phyloP scores from a whole-genome alignment of 1,139 yeast genomes.

The Diutina siamensis region DNA sequence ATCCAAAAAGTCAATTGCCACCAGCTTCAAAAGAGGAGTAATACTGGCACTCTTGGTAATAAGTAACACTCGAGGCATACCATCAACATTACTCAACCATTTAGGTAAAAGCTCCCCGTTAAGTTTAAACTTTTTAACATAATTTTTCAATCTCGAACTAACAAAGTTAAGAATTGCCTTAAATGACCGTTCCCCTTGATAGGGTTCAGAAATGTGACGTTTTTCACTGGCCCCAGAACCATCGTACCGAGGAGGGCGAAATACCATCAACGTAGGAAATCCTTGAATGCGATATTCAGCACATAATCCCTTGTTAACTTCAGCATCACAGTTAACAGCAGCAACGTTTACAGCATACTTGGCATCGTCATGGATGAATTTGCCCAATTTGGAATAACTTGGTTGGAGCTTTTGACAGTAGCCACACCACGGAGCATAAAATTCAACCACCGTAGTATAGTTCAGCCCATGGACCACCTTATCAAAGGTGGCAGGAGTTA shows the following conservation, averaged over 20 bases:
- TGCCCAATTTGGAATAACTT: slow-evolving; percentile 53
- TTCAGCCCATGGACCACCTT: slow-evolving; percentile 55
- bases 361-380: slow-evolving; percentile 31
- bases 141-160: slow-evolving; percentile 57
- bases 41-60: slow-evolving; percentile 36
- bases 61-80: slow-evolving; percentile 24
- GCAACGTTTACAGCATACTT: slow-evolving; percentile 61
- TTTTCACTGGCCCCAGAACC: slow-evolving; percentile 11
- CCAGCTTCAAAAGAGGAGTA: slow-evolving; percentile 55
- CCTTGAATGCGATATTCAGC: slow-evolving; percentile 57
- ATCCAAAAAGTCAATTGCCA: slow-evolving; percentile 63
- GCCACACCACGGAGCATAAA: slow-evolving; percentile 98
- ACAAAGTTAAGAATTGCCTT: slow-evolving; percentile 49
- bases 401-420: slow-evolving; percentile 53
- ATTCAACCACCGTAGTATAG: slow-evolving; percentile 76
- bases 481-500: slow-evolving; percentile 47
- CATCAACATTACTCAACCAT: slow-evolving; percentile 17
- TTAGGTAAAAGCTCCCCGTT: slow-evolving; percentile 16
- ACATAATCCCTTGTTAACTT: slow-evolving; percentile 57
- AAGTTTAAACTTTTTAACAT: slow-evolving; percentile 40
- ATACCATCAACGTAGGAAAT: slow-evolving; percentile 72
- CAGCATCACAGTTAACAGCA: slow-evolving; percentile 78
- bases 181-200: slow-evolving; percentile 57
- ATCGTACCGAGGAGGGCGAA: slow-evolving; percentile 65
- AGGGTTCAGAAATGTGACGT: slow-evolving; percentile 51